Evolutionary conservation across 2,329 filamentous ascomycete species (phyloP), one percentile per base, ranked within the genome.

Genomic region (Pyrenochaeta sp.): DNA sequence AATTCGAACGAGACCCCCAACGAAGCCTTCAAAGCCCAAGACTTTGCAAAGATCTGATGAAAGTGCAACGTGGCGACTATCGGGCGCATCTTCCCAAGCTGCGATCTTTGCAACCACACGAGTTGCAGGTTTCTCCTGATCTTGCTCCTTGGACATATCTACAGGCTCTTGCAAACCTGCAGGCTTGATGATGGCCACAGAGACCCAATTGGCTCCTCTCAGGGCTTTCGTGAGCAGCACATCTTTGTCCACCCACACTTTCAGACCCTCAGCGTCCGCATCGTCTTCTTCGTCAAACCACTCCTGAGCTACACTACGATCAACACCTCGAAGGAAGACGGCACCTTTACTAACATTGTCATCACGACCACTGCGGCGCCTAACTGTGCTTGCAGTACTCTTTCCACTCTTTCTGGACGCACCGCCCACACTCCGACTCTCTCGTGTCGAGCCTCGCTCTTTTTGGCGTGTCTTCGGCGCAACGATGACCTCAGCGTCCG

Each of bases 401-500:
- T 91, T 90, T 8, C 89, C 85, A 72, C 91, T 94, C 69, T 89
- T 92, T 66, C 90, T 89, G 44, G 92, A 92, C 2, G 90, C 90
- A 68, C 91, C 92, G 0, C 89, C 85, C 8, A 93, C 90, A 73
- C 93, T 97, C 57, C 90, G 85, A 72, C 86, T 92, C 66, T 96
- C 92, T 37, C 88, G 86, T n/a, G 83, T 86, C 30, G 81, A 79
- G 58, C 80, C 84, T 54, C 89, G 86, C 3, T 87, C 82, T 75
- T 91, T 93, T 42, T 90, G 84, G 54, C 94, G 87, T 27, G 90
- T 90, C 80, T 99, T 99, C 0, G 95, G 95, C 3, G 95, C 95
- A 59, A 99, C 95, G 64, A 98, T 96, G 49, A 99, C 93, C 78
- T 99, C 95, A 24, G 94, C 94, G 74, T 98, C 93, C 0, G 93